A percentile compares a stretch with the other conserved stretches of the same genome.
These are phyloP conservation scores for Aegilops sharonensis DNA, from an alignment of 176 grass and related monocot genomes.

Conservation along the genomic window DNA sequence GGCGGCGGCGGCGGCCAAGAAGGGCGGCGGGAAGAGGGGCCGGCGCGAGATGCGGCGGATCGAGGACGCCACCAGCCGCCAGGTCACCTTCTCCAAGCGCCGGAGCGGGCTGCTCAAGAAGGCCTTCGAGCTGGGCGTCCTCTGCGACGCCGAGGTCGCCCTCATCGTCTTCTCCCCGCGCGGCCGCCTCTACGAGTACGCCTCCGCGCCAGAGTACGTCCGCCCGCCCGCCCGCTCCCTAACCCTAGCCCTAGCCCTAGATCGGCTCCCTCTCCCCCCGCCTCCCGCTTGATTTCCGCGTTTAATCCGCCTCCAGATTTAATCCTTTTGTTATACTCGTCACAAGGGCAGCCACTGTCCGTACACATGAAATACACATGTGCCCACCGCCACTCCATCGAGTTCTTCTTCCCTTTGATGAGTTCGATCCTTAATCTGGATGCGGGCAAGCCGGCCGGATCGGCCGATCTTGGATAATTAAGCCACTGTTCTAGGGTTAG, in stretches of 20 bases:
- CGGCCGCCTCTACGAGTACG: conserved; percentile 70
- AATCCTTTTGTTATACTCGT: not conserved
- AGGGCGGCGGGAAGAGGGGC: conserved; percentile 31
- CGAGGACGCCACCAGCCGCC: conserved; percentile 73
- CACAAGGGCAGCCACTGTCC: not conserved
- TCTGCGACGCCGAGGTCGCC: conserved; percentile 86
- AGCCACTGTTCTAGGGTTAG: not conserved
- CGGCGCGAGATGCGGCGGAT: conserved; percentile 83
- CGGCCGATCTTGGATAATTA: not conserved
- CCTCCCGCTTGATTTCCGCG: not conserved
- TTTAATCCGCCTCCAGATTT: not conserved
- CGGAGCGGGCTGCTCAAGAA: conserved; percentile 77
- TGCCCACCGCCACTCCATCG: no score
- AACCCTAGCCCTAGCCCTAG: not conserved
- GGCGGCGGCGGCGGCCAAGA: not conserved
- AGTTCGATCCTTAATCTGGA: not conserved
- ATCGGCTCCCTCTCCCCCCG: not conserved
- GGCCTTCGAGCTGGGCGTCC: conserved; percentile 77
- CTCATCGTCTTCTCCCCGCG: conserved; percentile 77
- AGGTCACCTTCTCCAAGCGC: conserved; percentile 90
- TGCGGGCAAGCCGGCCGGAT: not conserved
- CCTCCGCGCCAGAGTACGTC: conserved; percentile 53
- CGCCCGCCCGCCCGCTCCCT: no score
- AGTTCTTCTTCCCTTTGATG: no score
- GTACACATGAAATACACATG: conserved; percentile 1